phyloP scores from a whole-genome alignment of 331 rosid species.

The Spiraea crenata region DNA sequence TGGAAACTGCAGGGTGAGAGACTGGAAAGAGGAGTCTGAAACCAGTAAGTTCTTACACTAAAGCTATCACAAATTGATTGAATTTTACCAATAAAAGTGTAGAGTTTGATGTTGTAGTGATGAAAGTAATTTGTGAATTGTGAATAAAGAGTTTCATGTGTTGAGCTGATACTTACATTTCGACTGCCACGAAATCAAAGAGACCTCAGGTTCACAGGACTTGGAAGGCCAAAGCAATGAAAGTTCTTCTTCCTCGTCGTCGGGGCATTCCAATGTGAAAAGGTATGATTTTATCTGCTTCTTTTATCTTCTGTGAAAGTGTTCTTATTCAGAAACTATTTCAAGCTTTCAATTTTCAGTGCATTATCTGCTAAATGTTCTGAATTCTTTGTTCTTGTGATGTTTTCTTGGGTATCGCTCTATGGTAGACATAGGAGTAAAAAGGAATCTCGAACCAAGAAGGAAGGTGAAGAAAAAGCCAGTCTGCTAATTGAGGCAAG shows the following conservation, averaged over 20 bases:
- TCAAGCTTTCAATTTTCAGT: background rate
- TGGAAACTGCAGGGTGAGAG: conserved; percentile 17
- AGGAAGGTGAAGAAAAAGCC: conserved; percentile 13
- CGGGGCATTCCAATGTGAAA: background rate
- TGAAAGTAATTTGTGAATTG: conserved; percentile 7
- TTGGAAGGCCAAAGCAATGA: background rate
- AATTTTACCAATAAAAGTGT: background rate
- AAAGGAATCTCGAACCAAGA: background rate
- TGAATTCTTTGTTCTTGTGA: background rate
- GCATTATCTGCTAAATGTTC: background rate
- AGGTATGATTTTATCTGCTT: conserved; percentile 8
- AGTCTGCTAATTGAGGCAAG: conserved; percentile 20
- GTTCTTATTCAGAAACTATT: background rate
- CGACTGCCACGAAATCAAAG: conserved; percentile 7
- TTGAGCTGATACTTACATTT: background rate
- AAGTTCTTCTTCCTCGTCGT: background rate
- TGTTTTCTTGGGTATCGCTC: background rate
- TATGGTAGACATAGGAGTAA: background rate
- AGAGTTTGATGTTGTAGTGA: background rate
- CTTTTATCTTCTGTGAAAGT: background rate
- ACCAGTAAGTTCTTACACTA: conserved; percentile 3
- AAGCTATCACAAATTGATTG: too few relatives aligned
- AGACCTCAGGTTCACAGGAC: conserved; percentile 5
- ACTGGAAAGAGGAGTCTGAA: conserved; percentile 6
- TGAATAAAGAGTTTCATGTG: conserved; percentile 1